A percentile compares a stretch with the other conserved stretches of the same genome.
Evolutionary conservation across 2,329 filamentous ascomycete species (phyloP).

Genomic region (Fusarium irregulare): DNA sequence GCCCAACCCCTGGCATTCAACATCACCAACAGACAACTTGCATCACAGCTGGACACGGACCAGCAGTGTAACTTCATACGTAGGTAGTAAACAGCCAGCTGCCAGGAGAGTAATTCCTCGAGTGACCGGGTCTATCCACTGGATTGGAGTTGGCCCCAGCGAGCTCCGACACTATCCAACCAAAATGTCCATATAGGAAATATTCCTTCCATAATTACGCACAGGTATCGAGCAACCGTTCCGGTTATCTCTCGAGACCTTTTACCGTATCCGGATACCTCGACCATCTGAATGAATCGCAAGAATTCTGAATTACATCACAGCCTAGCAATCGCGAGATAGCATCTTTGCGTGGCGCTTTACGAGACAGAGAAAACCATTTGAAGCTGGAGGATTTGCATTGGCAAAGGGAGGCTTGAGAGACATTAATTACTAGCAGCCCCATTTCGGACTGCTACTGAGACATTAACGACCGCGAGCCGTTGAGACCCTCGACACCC

Average conservation of each 20-base stretch:
- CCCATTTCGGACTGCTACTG: constrained; percentile 17
- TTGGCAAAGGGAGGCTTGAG: constrained; percentile 5
- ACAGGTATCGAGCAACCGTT: constrained; percentile 28
- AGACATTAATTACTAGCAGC: constrained; percentile 4
- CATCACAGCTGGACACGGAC: constrained; percentile 22
- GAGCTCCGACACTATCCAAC: constrained; percentile 31
- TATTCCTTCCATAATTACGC: constrained; percentile 32
- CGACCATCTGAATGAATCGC: constrained; percentile 18
- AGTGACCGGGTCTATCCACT: constrained; percentile 32
- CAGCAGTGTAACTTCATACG: constrained; percentile 6
- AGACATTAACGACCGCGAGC: constrained; percentile 25
- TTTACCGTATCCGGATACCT: constrained; percentile 28
- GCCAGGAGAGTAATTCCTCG: constrained; percentile 22
- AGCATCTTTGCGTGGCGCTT: constrained; percentile 4
- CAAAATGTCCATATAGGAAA: constrained; percentile 38
- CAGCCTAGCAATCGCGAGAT: constrained; percentile 14
- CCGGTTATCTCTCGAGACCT: constrained; percentile 38
- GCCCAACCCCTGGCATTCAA: neutral
- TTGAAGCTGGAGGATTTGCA: neutral
- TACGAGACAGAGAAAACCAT: constrained; percentile 8
- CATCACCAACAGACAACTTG: constrained; percentile 4
- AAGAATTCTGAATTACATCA: constrained; percentile 32
- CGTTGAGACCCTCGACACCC: constrained; percentile 12
- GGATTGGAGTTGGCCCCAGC: constrained; percentile 30
- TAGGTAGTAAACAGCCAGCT: constrained; percentile 8